Evolutionary conservation across 2,329 filamentous ascomycete genomes (phyloP).

Genomic region (Nigrograna mackinnonii): DNA sequence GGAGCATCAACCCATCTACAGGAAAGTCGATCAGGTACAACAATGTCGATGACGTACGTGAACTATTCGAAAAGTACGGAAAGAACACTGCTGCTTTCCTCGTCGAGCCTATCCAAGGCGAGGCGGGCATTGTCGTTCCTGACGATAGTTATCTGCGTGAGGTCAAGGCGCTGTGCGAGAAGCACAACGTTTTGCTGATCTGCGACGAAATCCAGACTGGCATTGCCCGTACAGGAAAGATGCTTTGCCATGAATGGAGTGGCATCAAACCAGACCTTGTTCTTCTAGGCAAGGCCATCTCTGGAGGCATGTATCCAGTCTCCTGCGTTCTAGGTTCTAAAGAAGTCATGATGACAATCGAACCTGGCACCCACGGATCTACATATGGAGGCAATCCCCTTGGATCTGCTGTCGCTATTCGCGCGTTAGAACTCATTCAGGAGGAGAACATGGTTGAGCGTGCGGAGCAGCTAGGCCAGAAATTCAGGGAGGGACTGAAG

Average conservation of each 20-base stretch:
- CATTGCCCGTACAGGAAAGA: constrained; percentile 90
- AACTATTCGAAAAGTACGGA: constrained; percentile 78
- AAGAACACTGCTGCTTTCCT: constrained; percentile 89
- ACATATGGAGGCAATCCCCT: constrained; percentile 99
- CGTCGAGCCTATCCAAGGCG: constrained; percentile 95
- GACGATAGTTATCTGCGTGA: constrained; percentile 83
- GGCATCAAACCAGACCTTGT: constrained; percentile 95
- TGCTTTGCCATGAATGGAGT: constrained; percentile 94
- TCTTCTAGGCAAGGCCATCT: constrained; percentile 95
- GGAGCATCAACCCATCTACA: constrained; percentile 75
- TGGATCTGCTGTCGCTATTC: constrained; percentile 92
- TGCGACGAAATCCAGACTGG: constrained; percentile 99
- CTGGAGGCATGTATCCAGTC: constrained; percentile 98
- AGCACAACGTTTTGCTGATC: constrained; percentile 94
- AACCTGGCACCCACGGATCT: constrained; percentile 94
- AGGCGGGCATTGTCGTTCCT: constrained; percentile 94
- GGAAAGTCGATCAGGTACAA: constrained; percentile 83
- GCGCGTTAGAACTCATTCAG: constrained; percentile 88
- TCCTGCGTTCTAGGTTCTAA: constrained; percentile 86
- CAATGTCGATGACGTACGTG: constrained; percentile 78
- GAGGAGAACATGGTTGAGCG: constrained; percentile 87
- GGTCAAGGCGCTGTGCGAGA: constrained; percentile 84
- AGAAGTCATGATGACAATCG: constrained; percentile 93
- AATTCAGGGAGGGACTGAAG: constrained; percentile 79
- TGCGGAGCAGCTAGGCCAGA: constrained; percentile 77